Base-by-base conservation (phyloP, 805 yeast species). In the Starmerella davenportii region DNA sequence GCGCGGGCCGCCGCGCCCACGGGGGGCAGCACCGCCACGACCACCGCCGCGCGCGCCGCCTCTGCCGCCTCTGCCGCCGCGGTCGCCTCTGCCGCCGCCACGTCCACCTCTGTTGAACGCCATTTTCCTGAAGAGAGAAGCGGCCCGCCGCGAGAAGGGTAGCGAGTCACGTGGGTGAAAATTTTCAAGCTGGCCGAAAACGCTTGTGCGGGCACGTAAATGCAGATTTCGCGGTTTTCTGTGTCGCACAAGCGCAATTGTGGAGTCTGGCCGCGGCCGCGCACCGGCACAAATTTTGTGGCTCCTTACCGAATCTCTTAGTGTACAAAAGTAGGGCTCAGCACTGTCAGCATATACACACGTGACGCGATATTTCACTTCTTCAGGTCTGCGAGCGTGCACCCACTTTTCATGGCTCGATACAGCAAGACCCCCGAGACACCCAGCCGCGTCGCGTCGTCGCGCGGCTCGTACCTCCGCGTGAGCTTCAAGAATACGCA, bases 401-500 rank as follows among this genome's bases (percentile, higher is more conserved):
- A 23, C 25, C 25, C 25, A 23, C 25, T 23, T 23, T 23, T 23
- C 75, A 90, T 90, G 96, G 82, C 85, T 74, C 90, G 99, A 74
- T 90, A 90, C 96, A 93, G 85, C 74, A 90, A 93, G 68, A 76
- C 82, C 62, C 82, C 98, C 65, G 84, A 93, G 61, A 85, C 90
- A 85, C 95, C 98, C 72, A 90, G 95, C 66, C 82, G 84, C 74
- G 79, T 94, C 59, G 96, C 95, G 62, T 79, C 94, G 64, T 93
- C 98, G 64, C 92, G 96, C 69, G 96, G 96, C 64, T 81, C 96
- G 46, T 85, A 84, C 85, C 75, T 90, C 68, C 87, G 99, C 72
- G 95, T 82, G 58, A 90, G 98, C 54, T 90, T 68, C 94, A 90
- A 90, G 85, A 90, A 90, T 87, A 90, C 98, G 72, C 82, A 94